These are phyloP conservation scores for Fusarium sp. DNA, from an alignment of 2,329 filamentous ascomycete species.

Conservation along the genomic window DNA sequence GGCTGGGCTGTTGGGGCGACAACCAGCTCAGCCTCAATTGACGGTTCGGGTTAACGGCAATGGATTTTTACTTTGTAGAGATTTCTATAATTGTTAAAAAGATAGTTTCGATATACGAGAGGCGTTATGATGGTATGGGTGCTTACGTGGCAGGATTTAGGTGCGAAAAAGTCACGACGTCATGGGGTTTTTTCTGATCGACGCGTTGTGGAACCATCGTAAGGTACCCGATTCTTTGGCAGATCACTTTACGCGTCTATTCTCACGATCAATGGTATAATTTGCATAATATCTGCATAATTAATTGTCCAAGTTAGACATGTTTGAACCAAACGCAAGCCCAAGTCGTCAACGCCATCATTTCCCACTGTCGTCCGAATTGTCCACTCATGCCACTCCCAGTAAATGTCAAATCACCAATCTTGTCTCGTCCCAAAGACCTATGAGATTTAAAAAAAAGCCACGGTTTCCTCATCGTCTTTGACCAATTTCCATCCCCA, in stretches of 20 bases:
- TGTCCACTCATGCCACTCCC: background rate
- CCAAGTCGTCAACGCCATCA: background rate
- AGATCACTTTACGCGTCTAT: background rate
- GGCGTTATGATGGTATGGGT: background rate
- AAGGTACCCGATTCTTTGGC: background rate
- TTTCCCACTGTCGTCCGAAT: background rate
- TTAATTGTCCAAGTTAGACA: background rate
- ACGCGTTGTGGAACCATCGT: background rate
- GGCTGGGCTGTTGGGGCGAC: constrained; percentile 19
- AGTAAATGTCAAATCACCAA: background rate
- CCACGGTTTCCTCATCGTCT: no score
- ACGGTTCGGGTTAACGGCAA: background rate
- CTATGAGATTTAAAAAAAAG: background rate
- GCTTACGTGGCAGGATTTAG: constrained; percentile 23
- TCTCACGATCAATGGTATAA: background rate
- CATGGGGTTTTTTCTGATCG: constrained; percentile 3
- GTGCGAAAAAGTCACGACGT: constrained; percentile 1
- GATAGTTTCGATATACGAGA: background rate
- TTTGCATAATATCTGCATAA: background rate
- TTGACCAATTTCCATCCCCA: background rate
- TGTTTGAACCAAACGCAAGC: background rate
- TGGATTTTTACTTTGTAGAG: background rate
- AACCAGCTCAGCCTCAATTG: constrained; percentile 5
- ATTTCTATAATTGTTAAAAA: background rate
- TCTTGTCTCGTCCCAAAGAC: background rate